Percentiles rank a stretch among this genome's conserved stretches.
Evolutionary conservation across 1,284 basidiomycete species (phyloP).

Genomic region (Schizophyllum commune): DNA sequence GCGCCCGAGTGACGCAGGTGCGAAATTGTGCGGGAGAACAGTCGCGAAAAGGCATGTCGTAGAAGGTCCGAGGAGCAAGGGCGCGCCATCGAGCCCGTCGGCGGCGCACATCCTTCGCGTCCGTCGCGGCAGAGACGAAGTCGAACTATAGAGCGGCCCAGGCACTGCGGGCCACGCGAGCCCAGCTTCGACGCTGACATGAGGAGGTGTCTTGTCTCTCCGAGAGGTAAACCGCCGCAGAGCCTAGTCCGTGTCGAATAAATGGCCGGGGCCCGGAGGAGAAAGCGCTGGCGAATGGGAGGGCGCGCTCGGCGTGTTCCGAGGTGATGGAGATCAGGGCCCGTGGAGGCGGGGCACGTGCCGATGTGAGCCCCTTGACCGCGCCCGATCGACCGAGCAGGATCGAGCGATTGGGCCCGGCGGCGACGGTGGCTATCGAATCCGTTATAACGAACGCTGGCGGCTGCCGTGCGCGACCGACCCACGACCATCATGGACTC

Average conservation of each 20-base stretch:
- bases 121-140: too few relatives aligned
- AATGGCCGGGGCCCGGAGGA: too few relatives aligned
- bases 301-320: background rate
- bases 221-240: too few relatives aligned
- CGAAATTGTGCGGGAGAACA: too few relatives aligned
- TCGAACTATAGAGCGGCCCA: too few relatives aligned
- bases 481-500: constrained; percentile 10
- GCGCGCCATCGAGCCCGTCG: too few relatives aligned
- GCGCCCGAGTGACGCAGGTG: too few relatives aligned
- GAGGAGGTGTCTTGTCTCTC: background rate
- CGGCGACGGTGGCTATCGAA: constrained; percentile 2
- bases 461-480: background rate
- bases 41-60: too few relatives aligned
- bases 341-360: background rate
- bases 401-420: constrained; percentile 7
- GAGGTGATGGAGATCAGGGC: background rate
- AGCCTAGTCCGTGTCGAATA: background rate
- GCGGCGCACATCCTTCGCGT: too few relatives aligned
- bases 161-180: background rate
- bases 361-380: background rate
- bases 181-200: background rate
- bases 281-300: too few relatives aligned
- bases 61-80: too few relatives aligned
- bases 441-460: background rate
- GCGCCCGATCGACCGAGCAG: constrained; percentile 4